Evolutionary conservation across 352 stramenopile genomes (phyloP).

Genomic region (Globisporangium uncinulatum): DNA sequence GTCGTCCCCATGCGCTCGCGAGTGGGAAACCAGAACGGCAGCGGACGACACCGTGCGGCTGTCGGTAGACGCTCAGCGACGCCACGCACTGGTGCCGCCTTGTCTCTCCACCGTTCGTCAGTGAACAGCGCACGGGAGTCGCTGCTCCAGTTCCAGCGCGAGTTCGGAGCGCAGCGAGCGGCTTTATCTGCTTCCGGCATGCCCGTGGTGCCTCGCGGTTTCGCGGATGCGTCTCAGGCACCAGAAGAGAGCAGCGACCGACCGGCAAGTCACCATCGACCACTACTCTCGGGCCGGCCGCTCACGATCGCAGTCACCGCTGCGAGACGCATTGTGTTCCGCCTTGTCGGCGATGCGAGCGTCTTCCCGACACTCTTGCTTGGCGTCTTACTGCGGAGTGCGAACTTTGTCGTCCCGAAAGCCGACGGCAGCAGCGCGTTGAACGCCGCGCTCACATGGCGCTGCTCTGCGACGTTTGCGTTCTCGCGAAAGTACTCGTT

Average conservation of each 20-base stretch:
- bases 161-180: not conserved
- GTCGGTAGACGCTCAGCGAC: not conserved
- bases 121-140: conserved; percentile 6
- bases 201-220: not conserved
- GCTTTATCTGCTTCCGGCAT: not conserved
- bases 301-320: conserved; percentile 22
- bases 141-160: conserved; percentile 12
- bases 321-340: conserved; percentile 37
- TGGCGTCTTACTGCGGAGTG: conserved; percentile 31
- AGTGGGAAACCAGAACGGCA: not conserved
- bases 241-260: not conserved
- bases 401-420: conserved; percentile 26
- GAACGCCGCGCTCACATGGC: conserved; percentile 17
- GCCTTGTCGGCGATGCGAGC: conserved; percentile 25
- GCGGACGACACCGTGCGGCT: not conserved
- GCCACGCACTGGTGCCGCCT: not conserved
- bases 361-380: conserved; percentile 39
- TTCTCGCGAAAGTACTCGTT: conserved; percentile 43
- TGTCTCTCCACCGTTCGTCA: not conserved
- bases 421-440: not conserved
- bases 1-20: conserved; percentile 36
- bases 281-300: conserved; percentile 12
- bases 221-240: not conserved
- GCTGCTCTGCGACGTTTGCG: conserved; percentile 24
- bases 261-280: not conserved